phyloP scores from a whole-genome alignment of 73 alveolate species.

The Blepharisma stoltei region DNA sequence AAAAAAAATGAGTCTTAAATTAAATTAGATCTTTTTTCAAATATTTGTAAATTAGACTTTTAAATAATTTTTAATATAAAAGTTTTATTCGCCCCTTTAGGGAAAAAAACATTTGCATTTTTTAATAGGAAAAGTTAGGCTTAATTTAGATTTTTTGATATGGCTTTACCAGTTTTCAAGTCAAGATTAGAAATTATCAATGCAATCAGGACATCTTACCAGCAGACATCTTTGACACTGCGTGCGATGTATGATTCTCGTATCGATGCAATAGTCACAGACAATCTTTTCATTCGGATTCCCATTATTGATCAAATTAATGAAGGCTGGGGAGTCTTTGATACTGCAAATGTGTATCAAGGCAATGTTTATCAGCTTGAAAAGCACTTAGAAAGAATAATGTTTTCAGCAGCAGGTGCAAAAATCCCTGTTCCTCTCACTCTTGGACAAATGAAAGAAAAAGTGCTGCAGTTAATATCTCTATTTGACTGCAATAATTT shows the following conservation, averaged over 20 bases:
- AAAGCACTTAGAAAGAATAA: background rate
- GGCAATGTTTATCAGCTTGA: background rate
- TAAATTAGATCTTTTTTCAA: too few relatives aligned
- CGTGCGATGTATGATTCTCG: background rate
- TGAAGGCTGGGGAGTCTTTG: conserved; percentile 29
- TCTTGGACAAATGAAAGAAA: background rate
- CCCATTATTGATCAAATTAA: background rate
- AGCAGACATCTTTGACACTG: background rate
- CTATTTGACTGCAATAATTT: too few relatives aligned
- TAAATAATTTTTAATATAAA: too few relatives aligned
- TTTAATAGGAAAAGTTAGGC: too few relatives aligned
- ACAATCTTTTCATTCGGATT: background rate
- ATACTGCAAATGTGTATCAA: background rate
- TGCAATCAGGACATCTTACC: background rate
- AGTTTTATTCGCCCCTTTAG: too few relatives aligned
- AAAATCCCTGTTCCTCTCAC: background rate
- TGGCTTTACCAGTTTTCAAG: conserved; percentile 1
- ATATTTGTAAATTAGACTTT: too few relatives aligned
- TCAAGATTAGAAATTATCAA: background rate
- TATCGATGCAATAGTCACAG: background rate
- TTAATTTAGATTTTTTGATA: background rate
- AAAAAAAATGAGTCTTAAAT: too few relatives aligned
- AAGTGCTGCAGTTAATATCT: background rate
- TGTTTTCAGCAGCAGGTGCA: background rate
- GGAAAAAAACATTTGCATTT: too few relatives aligned